These are phyloP conservation scores for Hansenula sp. DNA, from an alignment of 1,139 yeast species.

Conservation along the genomic window DNA sequence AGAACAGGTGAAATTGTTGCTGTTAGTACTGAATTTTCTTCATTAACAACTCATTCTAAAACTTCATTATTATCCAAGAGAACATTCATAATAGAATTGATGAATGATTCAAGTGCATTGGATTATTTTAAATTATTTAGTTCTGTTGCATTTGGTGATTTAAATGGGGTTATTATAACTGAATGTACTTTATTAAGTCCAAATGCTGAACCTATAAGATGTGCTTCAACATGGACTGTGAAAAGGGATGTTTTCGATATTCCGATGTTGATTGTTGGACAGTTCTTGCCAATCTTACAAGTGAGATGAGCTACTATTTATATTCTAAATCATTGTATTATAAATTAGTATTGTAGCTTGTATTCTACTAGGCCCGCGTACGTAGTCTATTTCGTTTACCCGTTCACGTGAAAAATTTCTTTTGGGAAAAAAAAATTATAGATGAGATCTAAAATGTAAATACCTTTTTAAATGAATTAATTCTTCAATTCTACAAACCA, in stretches of 20 bases:
- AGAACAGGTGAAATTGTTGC: slow-evolving; percentile 75
- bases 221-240: slow-evolving; percentile 85
- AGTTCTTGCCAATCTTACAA: slow-evolving; percentile 65
- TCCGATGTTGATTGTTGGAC: slow-evolving; percentile 92
- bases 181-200: slow-evolving; percentile 67
- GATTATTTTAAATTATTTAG: slow-evolving; percentile 79
- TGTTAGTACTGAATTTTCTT: slow-evolving; percentile 61
- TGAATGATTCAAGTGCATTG: slow-evolving; percentile 80
- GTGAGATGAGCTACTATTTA: slow-evolving; percentile 12
- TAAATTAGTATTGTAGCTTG: too few relatives aligned
- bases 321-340: neutral
- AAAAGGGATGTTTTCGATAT: slow-evolving; percentile 87
- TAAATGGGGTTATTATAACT: slow-evolving; percentile 70
- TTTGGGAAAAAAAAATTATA: neutral
- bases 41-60: slow-evolving; percentile 47
- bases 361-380: too few relatives aligned
- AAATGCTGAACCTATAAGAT: slow-evolving; percentile 31
- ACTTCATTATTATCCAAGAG: slow-evolving; percentile 26
- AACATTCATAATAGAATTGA: slow-evolving; percentile 75
- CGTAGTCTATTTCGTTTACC: too few relatives aligned
- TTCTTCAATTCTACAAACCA: too few relatives aligned
- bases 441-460: neutral
- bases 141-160: slow-evolving; percentile 79
- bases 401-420: neutral
- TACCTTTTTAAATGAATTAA: too few relatives aligned